These are phyloP conservation scores for Aureobasidium musti DNA, from an alignment of 2,329 filamentous ascomycete genomes.

Conservation along the genomic window DNA sequence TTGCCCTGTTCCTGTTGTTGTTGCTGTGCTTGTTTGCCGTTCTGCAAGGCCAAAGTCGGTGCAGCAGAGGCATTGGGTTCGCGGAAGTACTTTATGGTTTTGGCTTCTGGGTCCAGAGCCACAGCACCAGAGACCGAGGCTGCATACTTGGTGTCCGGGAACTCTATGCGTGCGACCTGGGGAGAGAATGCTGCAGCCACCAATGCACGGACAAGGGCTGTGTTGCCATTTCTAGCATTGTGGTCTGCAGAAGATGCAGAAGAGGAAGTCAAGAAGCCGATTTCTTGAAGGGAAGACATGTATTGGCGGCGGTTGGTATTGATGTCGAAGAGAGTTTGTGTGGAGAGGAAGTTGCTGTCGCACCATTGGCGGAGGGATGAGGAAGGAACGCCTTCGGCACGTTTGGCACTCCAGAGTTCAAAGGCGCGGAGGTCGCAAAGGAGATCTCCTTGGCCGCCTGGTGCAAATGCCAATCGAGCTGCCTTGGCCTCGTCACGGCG, in stretches of 20 bases:
- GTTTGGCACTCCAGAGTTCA: constrained; percentile 74
- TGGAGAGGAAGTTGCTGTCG: constrained; percentile 79
- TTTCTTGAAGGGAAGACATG: constrained; percentile 79
- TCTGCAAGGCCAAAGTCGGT: constrained; percentile 40
- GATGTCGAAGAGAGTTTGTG: constrained; percentile 84
- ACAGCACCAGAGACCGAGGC: constrained; percentile 84
- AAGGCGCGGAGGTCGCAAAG: constrained; percentile 84
- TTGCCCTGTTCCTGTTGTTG: constrained; percentile 13
- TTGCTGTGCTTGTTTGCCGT: constrained; percentile 45
- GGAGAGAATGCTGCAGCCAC: constrained; percentile 61
- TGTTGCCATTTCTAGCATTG: constrained; percentile 54
- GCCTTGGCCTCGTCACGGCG: constrained; percentile 80
- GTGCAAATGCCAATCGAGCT: constrained; percentile 71
- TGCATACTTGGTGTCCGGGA: constrained; percentile 95
- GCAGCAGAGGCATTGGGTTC: constrained; percentile 40
- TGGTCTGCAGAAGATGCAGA: constrained; percentile 36
- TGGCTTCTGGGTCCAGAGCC: constrained; percentile 88
- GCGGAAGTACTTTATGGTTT: constrained; percentile 89
- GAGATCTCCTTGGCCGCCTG: constrained; percentile 75
- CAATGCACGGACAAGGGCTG: constrained; percentile 51
- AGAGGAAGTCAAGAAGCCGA: constrained; percentile 66
- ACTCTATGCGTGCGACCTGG: constrained; percentile 86
- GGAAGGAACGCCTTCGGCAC: constrained; percentile 57
- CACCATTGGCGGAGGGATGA: constrained; percentile 75
- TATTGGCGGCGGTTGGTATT: constrained; percentile 84